Evolutionary conservation across 352 stramenopile genomes (phyloP).

Genomic region (Peronospora destructor): DNA sequence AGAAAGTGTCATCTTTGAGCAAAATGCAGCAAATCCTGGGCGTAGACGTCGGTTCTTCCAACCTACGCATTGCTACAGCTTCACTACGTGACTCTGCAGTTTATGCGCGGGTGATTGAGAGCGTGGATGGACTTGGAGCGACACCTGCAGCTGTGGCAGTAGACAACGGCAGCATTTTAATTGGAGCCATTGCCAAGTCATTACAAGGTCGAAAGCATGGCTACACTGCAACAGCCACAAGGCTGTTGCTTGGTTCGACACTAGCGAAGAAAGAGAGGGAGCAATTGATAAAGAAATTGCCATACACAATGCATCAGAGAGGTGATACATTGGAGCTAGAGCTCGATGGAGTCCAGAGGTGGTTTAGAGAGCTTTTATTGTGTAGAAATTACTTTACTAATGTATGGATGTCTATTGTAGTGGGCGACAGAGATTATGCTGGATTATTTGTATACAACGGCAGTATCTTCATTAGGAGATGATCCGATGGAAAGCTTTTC

Average conservation of each 20-base stretch:
- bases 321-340: slow-evolving; percentile 28
- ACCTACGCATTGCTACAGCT: slow-evolving; percentile 41
- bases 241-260: slow-evolving; percentile 36
- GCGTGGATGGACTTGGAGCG: slow-evolving; percentile 42
- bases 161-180: slow-evolving; percentile 47
- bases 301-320: slow-evolving; percentile 29
- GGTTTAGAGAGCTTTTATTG: background rate
- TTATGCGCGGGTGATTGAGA: slow-evolving; percentile 45
- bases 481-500: slow-evolving; percentile 38
- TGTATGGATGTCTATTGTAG: slow-evolving; percentile 15
- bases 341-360: slow-evolving; percentile 61
- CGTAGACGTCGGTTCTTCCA: slow-evolving; percentile 49
- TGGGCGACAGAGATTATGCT: slow-evolving; percentile 58
- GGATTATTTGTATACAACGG: slow-evolving; percentile 42
- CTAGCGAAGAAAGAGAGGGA: slow-evolving; percentile 19
- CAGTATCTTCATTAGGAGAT: slow-evolving; percentile 38
- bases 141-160: slow-evolving; percentile 52
- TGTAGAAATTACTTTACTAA: background rate
- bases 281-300: slow-evolving; percentile 34
- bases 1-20: slow-evolving; percentile 5
- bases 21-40: slow-evolving; percentile 42
- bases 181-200: slow-evolving; percentile 43
- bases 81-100: slow-evolving; percentile 19
- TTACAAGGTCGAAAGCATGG: slow-evolving; percentile 49
- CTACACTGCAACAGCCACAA: slow-evolving; percentile 47